These are phyloP conservation scores for Xylariaceae sp. DNA, from an alignment of 2,329 filamentous ascomycete species.

Conservation along the genomic window DNA sequence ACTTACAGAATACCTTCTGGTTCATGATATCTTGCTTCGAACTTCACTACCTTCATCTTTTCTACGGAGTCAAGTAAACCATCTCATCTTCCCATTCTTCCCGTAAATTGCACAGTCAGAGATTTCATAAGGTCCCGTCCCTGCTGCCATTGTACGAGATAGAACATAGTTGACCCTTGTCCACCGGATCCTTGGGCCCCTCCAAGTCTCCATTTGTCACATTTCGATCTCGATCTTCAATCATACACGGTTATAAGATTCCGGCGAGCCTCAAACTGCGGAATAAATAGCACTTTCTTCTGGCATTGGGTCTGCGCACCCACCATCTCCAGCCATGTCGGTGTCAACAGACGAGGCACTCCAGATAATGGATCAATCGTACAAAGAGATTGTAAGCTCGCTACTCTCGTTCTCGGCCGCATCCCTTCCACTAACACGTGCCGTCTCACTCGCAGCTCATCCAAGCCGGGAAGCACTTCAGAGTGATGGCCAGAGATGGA, in stretches of 20 bases:
- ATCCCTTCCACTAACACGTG: slow-evolving; percentile 7
- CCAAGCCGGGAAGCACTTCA: slow-evolving; percentile 54
- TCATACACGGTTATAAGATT: neutral
- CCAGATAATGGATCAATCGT: slow-evolving; percentile 46
- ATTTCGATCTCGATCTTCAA: neutral
- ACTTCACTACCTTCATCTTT: too few relatives aligned
- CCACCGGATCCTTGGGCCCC: neutral
- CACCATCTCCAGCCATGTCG: slow-evolving; percentile 25
- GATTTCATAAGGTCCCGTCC: too few relatives aligned
- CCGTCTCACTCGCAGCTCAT: slow-evolving; percentile 42
- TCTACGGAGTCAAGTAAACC: too few relatives aligned
- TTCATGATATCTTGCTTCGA: too few relatives aligned
- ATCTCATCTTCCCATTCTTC: too few relatives aligned
- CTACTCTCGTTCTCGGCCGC: neutral
- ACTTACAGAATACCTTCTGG: too few relatives aligned
- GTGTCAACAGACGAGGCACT: slow-evolving; percentile 38
- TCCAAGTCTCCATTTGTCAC: neutral
- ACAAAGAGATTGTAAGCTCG: slow-evolving; percentile 50
- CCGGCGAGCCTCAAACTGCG: neutral
- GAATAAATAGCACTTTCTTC: neutral
- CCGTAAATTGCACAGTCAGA: too few relatives aligned
- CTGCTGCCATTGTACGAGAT: too few relatives aligned
- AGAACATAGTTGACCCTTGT: neutral
- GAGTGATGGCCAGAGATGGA: slow-evolving; percentile 43
- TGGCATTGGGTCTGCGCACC: neutral